phyloP scores from a whole-genome alignment of 352 stramenopile genomes.

The Pythium oligandrum region DNA sequence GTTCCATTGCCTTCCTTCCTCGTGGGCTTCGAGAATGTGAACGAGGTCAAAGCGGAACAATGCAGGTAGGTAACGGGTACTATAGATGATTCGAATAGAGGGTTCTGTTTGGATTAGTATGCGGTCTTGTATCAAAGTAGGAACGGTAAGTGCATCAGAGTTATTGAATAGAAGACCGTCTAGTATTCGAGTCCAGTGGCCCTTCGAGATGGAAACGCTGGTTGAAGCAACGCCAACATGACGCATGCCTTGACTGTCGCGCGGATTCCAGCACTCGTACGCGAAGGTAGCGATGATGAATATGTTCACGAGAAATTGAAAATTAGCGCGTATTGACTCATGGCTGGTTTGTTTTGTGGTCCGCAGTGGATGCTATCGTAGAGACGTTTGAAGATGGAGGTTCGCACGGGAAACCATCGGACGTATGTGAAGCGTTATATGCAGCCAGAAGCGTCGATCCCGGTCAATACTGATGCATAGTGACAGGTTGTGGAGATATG shows the following conservation, averaged over 20 bases:
- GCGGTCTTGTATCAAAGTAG: neutral
- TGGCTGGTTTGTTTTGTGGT: neutral
- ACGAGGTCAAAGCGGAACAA: neutral
- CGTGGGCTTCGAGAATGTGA: neutral
- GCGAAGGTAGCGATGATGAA: conserved; percentile 9
- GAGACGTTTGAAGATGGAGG: conserved; percentile 10
- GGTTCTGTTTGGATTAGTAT: neutral
- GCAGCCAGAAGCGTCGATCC: neutral
- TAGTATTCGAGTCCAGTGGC: neutral
- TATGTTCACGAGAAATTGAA: neutral
- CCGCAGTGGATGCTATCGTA: conserved; percentile 18
- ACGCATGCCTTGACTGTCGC: conserved; percentile 3
- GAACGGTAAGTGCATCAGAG: neutral
- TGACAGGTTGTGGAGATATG: conserved; percentile 31
- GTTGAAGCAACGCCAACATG: neutral
- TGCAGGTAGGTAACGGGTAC: neutral
- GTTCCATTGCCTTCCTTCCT: conserved; percentile 16
- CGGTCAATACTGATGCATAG: too few species aligned
- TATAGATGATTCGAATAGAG: neutral
- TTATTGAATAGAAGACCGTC: too few species aligned
- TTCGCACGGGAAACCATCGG: conserved; percentile 7
- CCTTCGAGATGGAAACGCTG: neutral
- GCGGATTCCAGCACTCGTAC: conserved; percentile 14
- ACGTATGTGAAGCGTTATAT: conserved; percentile 6
- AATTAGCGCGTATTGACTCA: neutral